Percentiles rank a stretch among this genome's conserved stretches.
Evolutionary conservation across 73 alveolate species (phyloP).

Genomic region (Blepharisma japonicum): DNA sequence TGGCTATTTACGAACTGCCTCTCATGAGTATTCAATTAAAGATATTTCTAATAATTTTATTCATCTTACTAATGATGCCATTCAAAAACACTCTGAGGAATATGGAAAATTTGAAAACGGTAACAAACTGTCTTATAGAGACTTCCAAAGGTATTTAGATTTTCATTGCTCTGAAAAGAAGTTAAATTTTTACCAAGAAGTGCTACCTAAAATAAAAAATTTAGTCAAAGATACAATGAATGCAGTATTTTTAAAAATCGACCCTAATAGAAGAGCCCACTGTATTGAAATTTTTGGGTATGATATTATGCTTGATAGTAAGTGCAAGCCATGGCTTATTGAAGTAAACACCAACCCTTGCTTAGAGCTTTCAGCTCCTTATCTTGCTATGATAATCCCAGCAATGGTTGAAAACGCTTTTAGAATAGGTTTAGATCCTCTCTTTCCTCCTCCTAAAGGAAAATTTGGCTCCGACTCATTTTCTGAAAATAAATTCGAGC

Average conservation of each 20-base stretch:
- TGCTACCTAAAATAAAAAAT: slow-evolving; percentile 43
- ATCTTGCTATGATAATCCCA: slow-evolving; percentile 66
- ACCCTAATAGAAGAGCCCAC: slow-evolving; percentile 62
- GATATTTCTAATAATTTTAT: slow-evolving; percentile 47
- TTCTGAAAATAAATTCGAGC: slow-evolving; percentile 27
- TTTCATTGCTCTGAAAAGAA: slow-evolving; percentile 32
- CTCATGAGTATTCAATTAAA: slow-evolving; percentile 48
- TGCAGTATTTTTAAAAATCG: slow-evolving; percentile 72
- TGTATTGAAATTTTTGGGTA: slow-evolving; percentile 93
- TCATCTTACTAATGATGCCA: slow-evolving; percentile 78
- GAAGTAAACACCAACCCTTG: slow-evolving; percentile 92
- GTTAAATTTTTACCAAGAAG: slow-evolving; percentile 37
- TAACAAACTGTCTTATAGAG: slow-evolving; percentile 52
- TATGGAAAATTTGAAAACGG: slow-evolving; percentile 74
- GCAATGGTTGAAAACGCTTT: slow-evolving; percentile 89
- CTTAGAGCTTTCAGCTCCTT: slow-evolving; percentile 77
- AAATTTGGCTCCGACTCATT: neutral
- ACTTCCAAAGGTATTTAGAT: slow-evolving; percentile 47
- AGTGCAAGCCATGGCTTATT: slow-evolving; percentile 75
- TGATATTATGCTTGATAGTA: slow-evolving; percentile 86
- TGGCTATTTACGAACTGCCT: slow-evolving; percentile 68
- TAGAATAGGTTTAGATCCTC: slow-evolving; percentile 68
- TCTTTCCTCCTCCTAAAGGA: slow-evolving; percentile 34
- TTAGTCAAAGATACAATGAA: slow-evolving; percentile 41
- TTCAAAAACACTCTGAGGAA: slow-evolving; percentile 62